Evolutionary conservation across 2,329 filamentous ascomycete species (phyloP), one percentile per base, ranked within the genome.

Genomic region (Aspergillus sp.): DNA sequence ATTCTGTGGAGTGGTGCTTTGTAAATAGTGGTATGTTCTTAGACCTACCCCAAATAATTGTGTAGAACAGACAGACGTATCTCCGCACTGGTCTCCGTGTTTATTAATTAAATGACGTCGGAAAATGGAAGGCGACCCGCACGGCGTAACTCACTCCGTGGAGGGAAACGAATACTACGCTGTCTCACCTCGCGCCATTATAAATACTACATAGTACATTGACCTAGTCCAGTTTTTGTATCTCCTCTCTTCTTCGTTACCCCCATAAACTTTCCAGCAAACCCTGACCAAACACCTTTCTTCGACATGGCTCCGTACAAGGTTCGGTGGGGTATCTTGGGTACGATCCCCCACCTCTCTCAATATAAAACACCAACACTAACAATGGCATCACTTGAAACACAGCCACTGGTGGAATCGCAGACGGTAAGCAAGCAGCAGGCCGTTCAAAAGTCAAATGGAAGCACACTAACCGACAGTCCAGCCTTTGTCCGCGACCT

Each of bases 401-500:
- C 19, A 58, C 62, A 79, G 77, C 77, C 60, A 79, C 77, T 12
- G 77, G 77, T 49, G 65, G 76, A 56, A 79, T 79, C 56, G 77
- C 74, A 15, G 67, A 70, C 50, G 62, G 75, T 77, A 72, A 33
- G 68, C 61, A 19, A 37, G 31, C 19, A 33, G 33, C 11, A n/a
- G 15, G 35, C 21, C 6, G 11, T 23, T 14, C 24, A 33, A 40
- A 11, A 6, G 2, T 15, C 6, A 4, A 35, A 7, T 4, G 15
- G 5, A 39, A 4, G 6, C 17, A 52, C 8, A 40, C 37, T 39
- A 12, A 51, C 6, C 51, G 24, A 57, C 39, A 24, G 23, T 57
- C 37, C 57, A 81, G 82, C 70, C 21, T 91, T 95, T 77, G 84
- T 87, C 68, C 87, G 88, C 75, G 92, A 96, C 70, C 84, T 96